Percentiles rank a stretch among this genome's conserved stretches.
Conservation (phyloP, 2,329 filamentous ascomycete genomes). For the Dactylellina parvicollis region DNA sequence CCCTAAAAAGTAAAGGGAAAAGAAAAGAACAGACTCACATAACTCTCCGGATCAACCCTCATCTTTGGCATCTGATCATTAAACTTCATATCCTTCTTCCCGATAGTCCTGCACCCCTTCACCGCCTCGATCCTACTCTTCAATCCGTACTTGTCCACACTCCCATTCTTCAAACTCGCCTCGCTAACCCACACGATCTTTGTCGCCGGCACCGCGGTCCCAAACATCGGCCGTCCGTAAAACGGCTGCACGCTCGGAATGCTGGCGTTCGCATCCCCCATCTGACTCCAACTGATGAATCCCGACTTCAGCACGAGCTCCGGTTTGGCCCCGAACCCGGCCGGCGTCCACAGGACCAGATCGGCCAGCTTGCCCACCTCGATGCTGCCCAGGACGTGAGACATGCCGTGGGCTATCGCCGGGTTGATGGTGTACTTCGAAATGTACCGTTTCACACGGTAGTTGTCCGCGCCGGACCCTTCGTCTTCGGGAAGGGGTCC, state of each 20-base stretch:
- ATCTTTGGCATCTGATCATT: conserved; percentile 86
- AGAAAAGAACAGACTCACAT: conserved; percentile 65
- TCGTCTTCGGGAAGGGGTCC: conserved; percentile 80
- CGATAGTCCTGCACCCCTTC: conserved; percentile 75
- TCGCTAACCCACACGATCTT: conserved; percentile 86
- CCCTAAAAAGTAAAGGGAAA: conserved; percentile 5
- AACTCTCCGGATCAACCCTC: conserved; percentile 90
- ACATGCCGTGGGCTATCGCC: conserved; percentile 88
- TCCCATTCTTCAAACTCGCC: conserved; percentile 73
- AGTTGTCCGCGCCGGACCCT: conserved; percentile 84
- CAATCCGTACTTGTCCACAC: conserved; percentile 76
- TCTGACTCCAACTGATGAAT: conserved; percentile 81
- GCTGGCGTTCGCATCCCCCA: conserved; percentile 84
- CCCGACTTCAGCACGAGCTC: conserved; percentile 80
- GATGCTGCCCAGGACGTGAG: conserved; percentile 83
- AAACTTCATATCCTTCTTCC: conserved; percentile 89
- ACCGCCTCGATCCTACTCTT: conserved; percentile 84
- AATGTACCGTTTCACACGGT: conserved; percentile 88
- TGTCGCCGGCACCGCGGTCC: conserved; percentile 73
- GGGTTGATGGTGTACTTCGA: conserved; percentile 98
- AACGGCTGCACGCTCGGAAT: conserved; percentile 90
- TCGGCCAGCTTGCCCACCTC: conserved; percentile 85
- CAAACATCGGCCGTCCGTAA: conserved; percentile 87
- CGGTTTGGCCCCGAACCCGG: conserved; percentile 88
- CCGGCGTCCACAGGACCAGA: conserved; percentile 84